These are phyloP conservation scores for Pseudocercospora musae DNA, from an alignment of 2,329 filamentous ascomycete genomes.

Conservation along the genomic window DNA sequence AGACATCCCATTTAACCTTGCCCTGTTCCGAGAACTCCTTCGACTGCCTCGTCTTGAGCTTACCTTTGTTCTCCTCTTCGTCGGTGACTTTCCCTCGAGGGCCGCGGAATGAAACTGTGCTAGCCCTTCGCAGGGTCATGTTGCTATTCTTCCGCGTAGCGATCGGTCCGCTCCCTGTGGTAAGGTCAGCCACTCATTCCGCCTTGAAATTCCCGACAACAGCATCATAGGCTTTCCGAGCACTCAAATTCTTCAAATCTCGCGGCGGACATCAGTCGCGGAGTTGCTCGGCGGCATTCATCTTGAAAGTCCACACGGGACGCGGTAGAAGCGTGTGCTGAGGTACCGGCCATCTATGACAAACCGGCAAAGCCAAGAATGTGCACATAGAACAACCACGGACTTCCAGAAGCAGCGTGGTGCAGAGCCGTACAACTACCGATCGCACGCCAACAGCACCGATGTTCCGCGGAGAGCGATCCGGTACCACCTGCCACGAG, in stretches of 20 bases:
- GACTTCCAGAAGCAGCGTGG: neutral
- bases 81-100: conserved; percentile 80
- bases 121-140: conserved; percentile 81
- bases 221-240: neutral
- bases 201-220: neutral
- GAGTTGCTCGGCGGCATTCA: neutral
- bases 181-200: neutral
- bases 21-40: conserved; percentile 92
- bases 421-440: neutral
- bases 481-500: conserved; percentile 29
- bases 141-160: conserved; percentile 66
- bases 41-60: conserved; percentile 71
- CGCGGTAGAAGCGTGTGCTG: neutral
- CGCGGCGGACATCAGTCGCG: neutral
- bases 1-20: conserved; percentile 97
- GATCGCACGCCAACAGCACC: neutral
- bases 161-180: conserved; percentile 21
- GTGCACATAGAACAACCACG: conserved; percentile 1
- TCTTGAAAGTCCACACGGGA: neutral
- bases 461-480: neutral
- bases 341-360: neutral
- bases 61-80: conserved; percentile 62
- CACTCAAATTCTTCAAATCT: neutral
- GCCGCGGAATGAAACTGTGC: conserved; percentile 83
- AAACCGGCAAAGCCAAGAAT: neutral